Percentiles rank a stretch among this genome's conserved stretches.
phyloP scores from a whole-genome alignment of 2,329 filamentous ascomycete species.

The Colletotrichum simmondsii region DNA sequence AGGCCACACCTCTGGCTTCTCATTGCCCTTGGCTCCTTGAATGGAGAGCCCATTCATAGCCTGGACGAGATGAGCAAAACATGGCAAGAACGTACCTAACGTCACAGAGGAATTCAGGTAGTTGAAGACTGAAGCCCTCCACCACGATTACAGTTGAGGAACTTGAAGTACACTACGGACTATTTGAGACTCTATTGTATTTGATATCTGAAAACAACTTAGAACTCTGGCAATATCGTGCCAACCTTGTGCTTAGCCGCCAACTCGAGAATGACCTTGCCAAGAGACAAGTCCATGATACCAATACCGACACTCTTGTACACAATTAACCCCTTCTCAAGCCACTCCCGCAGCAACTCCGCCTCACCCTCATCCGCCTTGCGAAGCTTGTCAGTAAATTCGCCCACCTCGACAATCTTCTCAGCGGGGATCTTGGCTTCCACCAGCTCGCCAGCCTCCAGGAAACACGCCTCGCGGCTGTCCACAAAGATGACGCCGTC shows the following conservation, averaged over 20 bases:
- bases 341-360: constrained; percentile 65
- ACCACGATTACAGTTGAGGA: no score
- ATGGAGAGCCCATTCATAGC: no score
- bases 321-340: constrained; percentile 72
- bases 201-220: background rate
- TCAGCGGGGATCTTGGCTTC: constrained; percentile 37
- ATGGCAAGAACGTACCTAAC: no score
- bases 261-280: constrained; percentile 28
- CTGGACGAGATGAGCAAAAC: no score
- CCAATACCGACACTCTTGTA: constrained; percentile 78
- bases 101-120: no score
- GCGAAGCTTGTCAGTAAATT: constrained; percentile 65
- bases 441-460: constrained; percentile 45
- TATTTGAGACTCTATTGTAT: no score
- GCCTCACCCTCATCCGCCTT: constrained; percentile 50
- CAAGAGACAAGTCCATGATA: constrained; percentile 68
- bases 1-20: no score
- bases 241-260: constrained; percentile 22
- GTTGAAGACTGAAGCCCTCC: no score
- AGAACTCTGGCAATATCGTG: constrained; percentile 18
- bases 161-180: no score
- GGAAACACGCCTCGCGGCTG: constrained; percentile 41
- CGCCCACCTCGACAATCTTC: constrained; percentile 57
- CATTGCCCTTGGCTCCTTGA: no score
- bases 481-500: constrained; percentile 40